Base-by-base conservation (phyloP, 495 filamentous ascomycete genomes). In the Lasiosphaeris hirsuta region DNA sequence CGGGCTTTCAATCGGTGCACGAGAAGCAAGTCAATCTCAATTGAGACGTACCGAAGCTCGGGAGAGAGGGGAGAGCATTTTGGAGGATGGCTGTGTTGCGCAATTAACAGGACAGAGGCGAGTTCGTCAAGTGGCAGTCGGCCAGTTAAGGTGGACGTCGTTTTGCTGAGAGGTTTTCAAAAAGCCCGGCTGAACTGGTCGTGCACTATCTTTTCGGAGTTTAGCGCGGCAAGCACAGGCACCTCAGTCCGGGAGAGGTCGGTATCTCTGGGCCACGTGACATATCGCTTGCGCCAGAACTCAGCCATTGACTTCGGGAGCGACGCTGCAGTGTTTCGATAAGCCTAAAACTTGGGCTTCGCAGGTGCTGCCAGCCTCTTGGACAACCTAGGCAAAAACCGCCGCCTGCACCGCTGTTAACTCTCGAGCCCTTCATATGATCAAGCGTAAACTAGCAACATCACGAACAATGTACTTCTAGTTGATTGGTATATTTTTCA, bases 11-110 rank as follows among this genome's bases (percentile, higher is more conserved):
- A 30, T 30, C 23, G 23, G 23, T 30, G 44, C 34, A 30, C 41
- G 33, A 45, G 33, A 55, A 45, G 17, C n/a, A 10, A 4, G 11
- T 36, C 23, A 8, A 45, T 48, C 49, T 41, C 64, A 61, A 62
- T 61, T 41, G 47, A 37, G 51, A 73, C 81, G 66, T 78, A 89
- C 86, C 75, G 84, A 86, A 68, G 80, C 80, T 75, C 86, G 72
- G 72, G 87, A 77, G 73, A 78, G 51, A 37, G 62, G 49, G 53
- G 62, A 46, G 57, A 88, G 78, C 86, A 89, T 89, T 74, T 75
- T 83, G 54, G 44, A 45, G 43, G 78, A 67, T 61, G 13, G 38
- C 57, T 51, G 58, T 66, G 60, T 60, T 69, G 67, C 51, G 61
- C 59, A 66, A 68, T 63, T 61, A 63, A 69, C 60, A 58, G 44